Evolutionary conservation across 805 yeast genomes (phyloP), one percentile per base, ranked within the genome.

Genomic region (Metschnikowia matae): DNA sequence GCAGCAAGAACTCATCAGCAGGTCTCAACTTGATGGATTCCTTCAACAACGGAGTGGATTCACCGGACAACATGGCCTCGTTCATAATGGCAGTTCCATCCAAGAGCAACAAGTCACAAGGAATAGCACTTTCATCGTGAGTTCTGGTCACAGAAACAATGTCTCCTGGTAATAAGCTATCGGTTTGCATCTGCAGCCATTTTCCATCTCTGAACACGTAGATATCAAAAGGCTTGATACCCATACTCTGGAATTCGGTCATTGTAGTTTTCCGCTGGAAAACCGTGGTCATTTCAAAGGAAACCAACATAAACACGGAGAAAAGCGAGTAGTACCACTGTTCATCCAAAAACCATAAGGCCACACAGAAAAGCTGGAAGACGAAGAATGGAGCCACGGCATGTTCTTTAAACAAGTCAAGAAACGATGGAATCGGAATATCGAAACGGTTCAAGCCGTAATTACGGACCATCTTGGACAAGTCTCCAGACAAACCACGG

Each of bases 11-110:
- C 50, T 88, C 96, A 17, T 77, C 69, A 32, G 75, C 70, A 26
- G 96, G 95, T 71, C 99, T 87, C 59, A 88, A 80, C 56, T 82
- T 83, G 56, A 91, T 81, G 2, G 96, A 87, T 70, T 94, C 99
- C 65, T 94, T 94, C 64, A 94, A 81, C 59, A 94, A 75, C 6
- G 99, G 99, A 40, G 99, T 94, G 5, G 97, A 90, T 73, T 94
- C 99, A 67, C 99, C 99, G 4, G 97, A 89, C 50, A 94, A 83
- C 99, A 94, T 94, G 21, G 99, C 99, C 77, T 94, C 99, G 65
- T 94, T 94, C 42, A 94, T 96, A 64, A 94, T 94, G 57, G 96
- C 94, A 17, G 96, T 79, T 47, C 99, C 99, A 61, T 85, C 91
- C 46, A 89, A 68, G 42, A 94, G 75, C 35, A 94, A 69, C 70